Evolutionary conservation across 352 stramenopile genomes (phyloP).

Genomic region (Phytophthora lateralis): DNA sequence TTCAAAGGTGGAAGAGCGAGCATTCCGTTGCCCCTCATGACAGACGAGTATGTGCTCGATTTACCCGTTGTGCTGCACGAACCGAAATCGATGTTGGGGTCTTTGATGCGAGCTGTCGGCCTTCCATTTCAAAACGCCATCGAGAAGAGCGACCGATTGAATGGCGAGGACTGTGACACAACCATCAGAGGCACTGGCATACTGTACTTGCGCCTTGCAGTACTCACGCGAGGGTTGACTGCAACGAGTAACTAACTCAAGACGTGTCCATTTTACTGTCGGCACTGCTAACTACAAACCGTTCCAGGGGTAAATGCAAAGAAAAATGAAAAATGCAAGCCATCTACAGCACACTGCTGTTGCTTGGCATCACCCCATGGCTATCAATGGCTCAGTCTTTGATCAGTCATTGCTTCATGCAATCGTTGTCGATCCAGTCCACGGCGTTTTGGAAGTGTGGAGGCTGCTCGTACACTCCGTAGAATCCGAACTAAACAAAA

Average conservation of each 20-base stretch:
- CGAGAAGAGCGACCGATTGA: neutral
- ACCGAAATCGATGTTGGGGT: slow-evolving; percentile 19
- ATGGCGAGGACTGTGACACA: neutral
- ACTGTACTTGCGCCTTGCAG: slow-evolving; percentile 42
- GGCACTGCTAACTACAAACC: slow-evolving; percentile 23
- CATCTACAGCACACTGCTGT: slow-evolving; percentile 17
- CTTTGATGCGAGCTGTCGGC: slow-evolving; percentile 28
- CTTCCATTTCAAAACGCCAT: slow-evolving; percentile 8
- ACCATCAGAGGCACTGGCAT: slow-evolving; percentile 23
- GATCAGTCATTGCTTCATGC: slow-evolving; percentile 38
- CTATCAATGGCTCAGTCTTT: slow-evolving; percentile 4
- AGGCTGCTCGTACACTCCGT: slow-evolving; percentile 56
- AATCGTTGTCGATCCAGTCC: slow-evolving; percentile 53
- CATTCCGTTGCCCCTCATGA: slow-evolving; percentile 38
- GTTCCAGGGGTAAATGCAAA: slow-evolving; percentile 7
- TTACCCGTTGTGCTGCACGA: slow-evolving; percentile 35
- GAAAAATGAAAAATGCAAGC: slow-evolving; percentile 22
- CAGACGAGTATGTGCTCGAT: slow-evolving; percentile 53
- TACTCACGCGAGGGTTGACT: slow-evolving; percentile 34
- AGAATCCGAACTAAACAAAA: slow-evolving; percentile 48
- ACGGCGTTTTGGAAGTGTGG: slow-evolving; percentile 51
- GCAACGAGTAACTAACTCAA: slow-evolving; percentile 8
- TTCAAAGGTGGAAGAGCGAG: slow-evolving; percentile 39
- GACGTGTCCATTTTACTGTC: slow-evolving; percentile 23
- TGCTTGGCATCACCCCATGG: slow-evolving; percentile 5